phyloP scores from a whole-genome alignment of 2,329 filamentous ascomycete species.

The Aspergillus luchuensis region DNA sequence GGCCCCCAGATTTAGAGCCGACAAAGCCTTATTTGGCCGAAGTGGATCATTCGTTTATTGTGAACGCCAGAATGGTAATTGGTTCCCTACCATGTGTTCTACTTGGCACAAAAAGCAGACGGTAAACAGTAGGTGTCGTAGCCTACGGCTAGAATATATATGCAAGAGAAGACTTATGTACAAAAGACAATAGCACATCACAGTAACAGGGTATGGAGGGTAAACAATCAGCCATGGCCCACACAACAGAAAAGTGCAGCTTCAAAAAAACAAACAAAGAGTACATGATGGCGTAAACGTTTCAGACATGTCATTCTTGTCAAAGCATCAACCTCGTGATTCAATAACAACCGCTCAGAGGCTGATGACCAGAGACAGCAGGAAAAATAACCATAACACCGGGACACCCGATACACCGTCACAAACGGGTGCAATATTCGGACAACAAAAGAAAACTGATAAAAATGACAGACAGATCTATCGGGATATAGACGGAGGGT shows the following conservation, averaged over 20 bases:
- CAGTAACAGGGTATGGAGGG: constrained; percentile 21
- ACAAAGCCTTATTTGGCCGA: background rate
- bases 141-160: constrained; percentile 22
- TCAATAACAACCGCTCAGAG: constrained; percentile 29
- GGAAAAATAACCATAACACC: constrained; percentile 24
- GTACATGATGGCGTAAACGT: constrained; percentile 36
- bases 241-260: constrained; percentile 17
- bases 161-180: constrained; percentile 37
- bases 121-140: constrained; percentile 8
- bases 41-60: background rate
- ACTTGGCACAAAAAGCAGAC: background rate
- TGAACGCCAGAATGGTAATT: background rate
- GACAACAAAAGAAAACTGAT: constrained; percentile 2
- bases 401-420: constrained; percentile 17
- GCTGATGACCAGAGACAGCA: constrained; percentile 19
- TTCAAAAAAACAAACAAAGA: constrained; percentile 19
- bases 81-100: background rate
- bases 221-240: constrained; percentile 20
- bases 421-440: background rate
- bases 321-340: constrained; percentile 29
- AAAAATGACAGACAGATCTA: constrained; percentile 19
- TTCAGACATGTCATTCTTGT: constrained; percentile 38
- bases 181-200: constrained; percentile 28
- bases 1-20: background rate
- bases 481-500: constrained; percentile 7